These are phyloP conservation scores for Globisporangium lucens DNA, from an alignment of 352 stramenopile genomes.

Conservation along the genomic window DNA sequence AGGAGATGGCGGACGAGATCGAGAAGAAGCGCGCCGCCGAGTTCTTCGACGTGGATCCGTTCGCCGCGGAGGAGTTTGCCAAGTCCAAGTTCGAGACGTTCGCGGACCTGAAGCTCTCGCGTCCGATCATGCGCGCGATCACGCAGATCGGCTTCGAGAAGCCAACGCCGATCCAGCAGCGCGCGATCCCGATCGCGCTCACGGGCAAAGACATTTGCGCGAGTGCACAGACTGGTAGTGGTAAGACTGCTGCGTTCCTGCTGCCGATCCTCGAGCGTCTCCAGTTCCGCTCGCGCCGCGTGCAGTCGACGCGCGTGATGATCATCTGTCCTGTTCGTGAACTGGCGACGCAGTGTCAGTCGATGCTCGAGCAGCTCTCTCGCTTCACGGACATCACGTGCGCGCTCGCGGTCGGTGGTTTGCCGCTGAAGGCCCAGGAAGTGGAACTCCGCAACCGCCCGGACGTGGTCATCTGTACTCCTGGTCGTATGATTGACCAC, in stretches of 20 bases:
- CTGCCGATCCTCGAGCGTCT: constrained; percentile 97
- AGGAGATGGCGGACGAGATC: constrained; percentile 68
- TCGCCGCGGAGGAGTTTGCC: constrained; percentile 68
- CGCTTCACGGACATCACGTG: constrained; percentile 96
- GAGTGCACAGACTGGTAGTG: constrained; percentile 94
- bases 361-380: constrained; percentile 94
- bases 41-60: constrained; percentile 82
- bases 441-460: constrained; percentile 93
- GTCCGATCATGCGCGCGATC: constrained; percentile 95
- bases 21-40: constrained; percentile 78
- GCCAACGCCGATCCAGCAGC: constrained; percentile 94
- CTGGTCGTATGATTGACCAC: constrained; percentile 98
- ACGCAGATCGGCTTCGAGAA: constrained; percentile 96
- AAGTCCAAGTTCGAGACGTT: constrained; percentile 92
- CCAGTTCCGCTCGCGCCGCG: constrained; percentile 88
- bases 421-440: constrained; percentile 90
- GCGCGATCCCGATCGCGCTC: constrained; percentile 93
- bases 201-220: constrained; percentile 97
- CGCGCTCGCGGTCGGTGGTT: constrained; percentile 92
- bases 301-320: constrained; percentile 92
- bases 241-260: constrained; percentile 98
- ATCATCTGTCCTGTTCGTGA: constrained; percentile 98
- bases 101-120: constrained; percentile 95
- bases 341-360: constrained; percentile 94
- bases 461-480: constrained; percentile 98